Base-by-base conservation (phyloP, 495 filamentous ascomycete species). In the Podospora tetraspora region DNA sequence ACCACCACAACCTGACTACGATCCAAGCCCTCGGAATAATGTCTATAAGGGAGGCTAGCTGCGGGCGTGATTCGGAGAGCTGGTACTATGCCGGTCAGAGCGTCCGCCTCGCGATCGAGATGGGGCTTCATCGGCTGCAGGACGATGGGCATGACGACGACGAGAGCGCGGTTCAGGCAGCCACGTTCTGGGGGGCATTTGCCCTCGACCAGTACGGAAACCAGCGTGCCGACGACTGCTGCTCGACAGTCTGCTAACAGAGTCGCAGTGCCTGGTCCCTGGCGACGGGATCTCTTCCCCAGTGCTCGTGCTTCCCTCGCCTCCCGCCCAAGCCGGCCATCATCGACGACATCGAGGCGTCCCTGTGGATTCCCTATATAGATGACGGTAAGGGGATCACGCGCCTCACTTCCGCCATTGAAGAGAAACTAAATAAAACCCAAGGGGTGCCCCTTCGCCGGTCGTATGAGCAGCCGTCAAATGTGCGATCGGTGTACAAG, bases 21-120 rank as follows among this genome's bases (percentile, higher is more conserved):
- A 88, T 93, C 56, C 92, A 94, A 76, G 90, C 91, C 0, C 76
- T 94, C 25, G 87, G 88, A 5, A 83, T 96, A 67, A 91, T 96
- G 90, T 87, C 86, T 24, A 85, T 88, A 43, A 79, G 87, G 56
- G 86, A 89, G 77, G 85, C 86, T 3, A 87, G 86, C 74, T 87
- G 85, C 72, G 86, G 86, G 13, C 80, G 84, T 12, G 87, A 90
- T 69, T 87, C 85, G n/a, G 87, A 87, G 66, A 88, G 86, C 57
- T 89, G 87, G 79, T 88, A 84, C 71, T 89, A 89, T 60, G 86
- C 86, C 5, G 88, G 89, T 1, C 83, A 88, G 70, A 89, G 88
- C 63, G 83, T 91, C 68, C 82, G 87, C 7, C 81, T 91, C 63
- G 88, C 87, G 10, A 78, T 90, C 30, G 89, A 91, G 72, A 84